Percentiles rank a stretch among this genome's conserved stretches.
These are phyloP conservation scores for Canavalia gladiata DNA, from an alignment of 306 rosid species.

Conservation along the genomic window DNA sequence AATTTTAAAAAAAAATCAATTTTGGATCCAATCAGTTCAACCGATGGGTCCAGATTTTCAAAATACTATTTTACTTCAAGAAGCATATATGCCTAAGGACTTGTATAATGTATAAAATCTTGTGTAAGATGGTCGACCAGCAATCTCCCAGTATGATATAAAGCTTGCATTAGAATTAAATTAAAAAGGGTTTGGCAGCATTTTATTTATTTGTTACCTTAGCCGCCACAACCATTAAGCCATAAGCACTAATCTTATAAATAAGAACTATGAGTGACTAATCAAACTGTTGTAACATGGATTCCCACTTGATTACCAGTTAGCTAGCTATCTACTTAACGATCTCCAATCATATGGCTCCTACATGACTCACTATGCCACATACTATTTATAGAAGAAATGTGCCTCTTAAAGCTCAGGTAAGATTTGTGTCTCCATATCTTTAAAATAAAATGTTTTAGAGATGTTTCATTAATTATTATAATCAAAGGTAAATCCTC, in stretches of 20 bases:
- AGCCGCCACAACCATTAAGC: conserved; percentile 48
- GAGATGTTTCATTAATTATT: no score
- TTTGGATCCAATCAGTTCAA: no score
- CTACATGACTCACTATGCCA: conserved; percentile 53
- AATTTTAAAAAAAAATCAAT: no score
- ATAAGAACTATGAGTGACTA: conserved; percentile 52
- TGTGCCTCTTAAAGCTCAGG: conserved; percentile 36
- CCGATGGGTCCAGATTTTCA: no score
- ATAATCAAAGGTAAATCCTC: no score
- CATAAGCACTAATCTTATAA: conserved; percentile 52
- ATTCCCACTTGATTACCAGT: conserved; percentile 57
- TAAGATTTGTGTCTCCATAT: background rate
- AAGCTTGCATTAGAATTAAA: background rate
- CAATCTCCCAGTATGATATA: conserved; percentile 9
- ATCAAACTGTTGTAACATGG: conserved; percentile 57
- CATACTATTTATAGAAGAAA: background rate
- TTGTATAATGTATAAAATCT: conserved; percentile 26
- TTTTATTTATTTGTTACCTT: conserved; percentile 24
- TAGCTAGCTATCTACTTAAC: conserved; percentile 1
- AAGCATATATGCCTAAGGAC: background rate
- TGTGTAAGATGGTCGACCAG: background rate
- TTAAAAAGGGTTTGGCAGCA: conserved; percentile 27
- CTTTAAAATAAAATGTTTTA: no score
- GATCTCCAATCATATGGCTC: conserved; percentile 54
- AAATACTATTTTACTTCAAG: background rate